Evolutionary conservation across 345 rosid species (phyloP).

Genomic region (Eucalyptus curtisii): DNA sequence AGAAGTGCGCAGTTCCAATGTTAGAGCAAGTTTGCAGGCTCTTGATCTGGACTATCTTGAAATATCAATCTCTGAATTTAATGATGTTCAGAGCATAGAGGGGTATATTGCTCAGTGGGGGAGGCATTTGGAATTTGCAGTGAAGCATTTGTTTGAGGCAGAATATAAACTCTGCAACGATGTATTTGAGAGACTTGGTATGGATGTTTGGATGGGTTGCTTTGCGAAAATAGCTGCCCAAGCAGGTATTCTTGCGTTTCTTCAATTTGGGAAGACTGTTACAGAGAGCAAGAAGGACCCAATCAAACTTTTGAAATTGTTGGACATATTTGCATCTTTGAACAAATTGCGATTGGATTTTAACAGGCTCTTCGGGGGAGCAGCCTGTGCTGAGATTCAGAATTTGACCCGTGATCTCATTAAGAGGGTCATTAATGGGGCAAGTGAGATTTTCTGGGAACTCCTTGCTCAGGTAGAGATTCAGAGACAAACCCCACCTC

Average conservation of each 20-base stretch:
- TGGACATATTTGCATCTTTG: slow-evolving; percentile 81
- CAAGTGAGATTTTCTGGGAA: slow-evolving; percentile 94
- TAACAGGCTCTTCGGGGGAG: slow-evolving; percentile 94
- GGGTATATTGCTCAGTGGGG: slow-evolving; percentile 88
- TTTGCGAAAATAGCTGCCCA: slow-evolving; percentile 94
- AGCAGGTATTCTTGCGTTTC: slow-evolving; percentile 90
- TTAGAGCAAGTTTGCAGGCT: slow-evolving; percentile 84
- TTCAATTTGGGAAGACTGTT: slow-evolving; percentile 92
- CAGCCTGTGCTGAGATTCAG: slow-evolving; percentile 86
- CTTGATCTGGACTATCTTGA: slow-evolving; percentile 93
- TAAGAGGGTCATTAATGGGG: slow-evolving; percentile 77
- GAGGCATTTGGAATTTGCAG: slow-evolving; percentile 96
- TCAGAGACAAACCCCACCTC: slow-evolving; percentile 75
- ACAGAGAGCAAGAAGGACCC: slow-evolving; percentile 95
- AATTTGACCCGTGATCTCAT: slow-evolving; percentile 94
- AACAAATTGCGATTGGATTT: slow-evolving; percentile 89
- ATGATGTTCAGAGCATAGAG: slow-evolving; percentile 86
- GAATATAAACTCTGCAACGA: slow-evolving; percentile 91
- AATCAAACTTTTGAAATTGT: slow-evolving; percentile 73
- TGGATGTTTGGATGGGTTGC: slow-evolving; percentile 93
- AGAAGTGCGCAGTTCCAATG: slow-evolving; percentile 80
- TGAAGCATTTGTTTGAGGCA: slow-evolving; percentile 93
- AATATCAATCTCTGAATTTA: slow-evolving; percentile 76
- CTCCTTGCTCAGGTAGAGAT: slow-evolving; percentile 82
- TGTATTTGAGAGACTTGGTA: slow-evolving; percentile 82